Evolutionary conservation across 495 filamentous ascomycete species (phyloP).

Genomic region (Usnea hakonensis): DNA sequence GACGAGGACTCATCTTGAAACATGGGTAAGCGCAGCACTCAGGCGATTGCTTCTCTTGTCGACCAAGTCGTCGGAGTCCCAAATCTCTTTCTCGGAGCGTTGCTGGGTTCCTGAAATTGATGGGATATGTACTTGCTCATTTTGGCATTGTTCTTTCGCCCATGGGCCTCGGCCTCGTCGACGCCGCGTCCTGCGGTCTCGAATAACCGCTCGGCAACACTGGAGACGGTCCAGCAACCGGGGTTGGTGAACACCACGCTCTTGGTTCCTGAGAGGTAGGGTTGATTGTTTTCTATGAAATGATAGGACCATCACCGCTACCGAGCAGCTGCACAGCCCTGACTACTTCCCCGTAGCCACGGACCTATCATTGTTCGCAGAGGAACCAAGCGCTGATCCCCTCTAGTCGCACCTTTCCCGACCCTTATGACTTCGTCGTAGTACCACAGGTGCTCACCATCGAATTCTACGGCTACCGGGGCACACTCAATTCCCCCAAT

Average conservation of each 20-base stretch:
- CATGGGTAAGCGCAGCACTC: neutral
- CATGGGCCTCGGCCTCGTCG: neutral
- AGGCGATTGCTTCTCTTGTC: neutral
- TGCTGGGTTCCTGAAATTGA: neutral
- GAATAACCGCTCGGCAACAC: neutral
- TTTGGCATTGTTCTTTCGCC: neutral
- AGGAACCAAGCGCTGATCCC: neutral
- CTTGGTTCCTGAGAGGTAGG: no score
- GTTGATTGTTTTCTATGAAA: neutral
- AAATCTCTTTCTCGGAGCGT: neutral
- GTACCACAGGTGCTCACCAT: neutral
- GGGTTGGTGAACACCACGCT: no score
- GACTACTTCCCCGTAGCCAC: neutral
- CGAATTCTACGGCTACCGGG: neutral
- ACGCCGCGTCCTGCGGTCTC: neutral
- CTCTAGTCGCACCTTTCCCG: neutral
- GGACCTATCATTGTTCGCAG: neutral
- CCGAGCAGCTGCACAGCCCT: neutral
- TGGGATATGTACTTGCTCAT: neutral
- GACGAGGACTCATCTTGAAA: neutral
- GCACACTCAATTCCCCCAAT: neutral
- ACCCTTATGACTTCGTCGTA: neutral
- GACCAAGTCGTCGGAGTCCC: neutral
- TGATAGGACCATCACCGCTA: neutral
- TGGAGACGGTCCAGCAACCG: neutral